Percentiles rank a stretch among this genome's conserved stretches.
Conservation (phyloP, 441 rosid genomes). For the Hura crepitans region DNA sequence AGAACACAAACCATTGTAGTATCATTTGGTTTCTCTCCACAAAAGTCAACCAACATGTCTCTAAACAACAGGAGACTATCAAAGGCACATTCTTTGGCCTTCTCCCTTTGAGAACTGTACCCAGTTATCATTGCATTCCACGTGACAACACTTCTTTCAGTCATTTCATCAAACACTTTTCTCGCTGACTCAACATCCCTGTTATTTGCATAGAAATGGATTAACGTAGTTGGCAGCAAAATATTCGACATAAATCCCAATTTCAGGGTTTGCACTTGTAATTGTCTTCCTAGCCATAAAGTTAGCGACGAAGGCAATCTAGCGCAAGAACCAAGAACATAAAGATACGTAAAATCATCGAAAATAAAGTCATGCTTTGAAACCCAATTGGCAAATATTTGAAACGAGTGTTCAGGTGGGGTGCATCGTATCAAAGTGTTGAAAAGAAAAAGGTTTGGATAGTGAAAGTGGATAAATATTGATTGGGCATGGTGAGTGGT, state of each 20-base stretch:
- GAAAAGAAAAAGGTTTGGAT: conserved; percentile 48
- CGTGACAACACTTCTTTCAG: conserved; percentile 17
- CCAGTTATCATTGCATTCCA: conserved; percentile 26
- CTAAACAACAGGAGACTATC: conserved; percentile 18
- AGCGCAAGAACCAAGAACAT: conserved; percentile 60
- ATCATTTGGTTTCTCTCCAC: conserved; percentile 26
- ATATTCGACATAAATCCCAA: conserved; percentile 37
- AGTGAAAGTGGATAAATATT: conserved; percentile 30
- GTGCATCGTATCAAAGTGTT: conserved; percentile 54
- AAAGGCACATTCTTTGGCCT: conserved; percentile 34
- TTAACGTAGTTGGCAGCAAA: conserved; percentile 47
- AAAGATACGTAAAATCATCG: conserved; percentile 48
- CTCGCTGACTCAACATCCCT: conserved; percentile 36
- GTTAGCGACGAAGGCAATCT: conserved; percentile 34
- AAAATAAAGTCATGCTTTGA: conserved; percentile 30
- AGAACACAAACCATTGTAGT: conserved; percentile 22
- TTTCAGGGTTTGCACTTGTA: conserved; percentile 37
- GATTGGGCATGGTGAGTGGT: conserved; percentile 38
- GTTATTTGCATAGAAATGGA: conserved; percentile 48
- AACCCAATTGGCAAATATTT: conserved; percentile 41
- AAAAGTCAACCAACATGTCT: conserved; percentile 17
- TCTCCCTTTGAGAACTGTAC: conserved; percentile 15
- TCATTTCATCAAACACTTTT: conserved; percentile 26
- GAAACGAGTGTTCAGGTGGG: conserved; percentile 40
- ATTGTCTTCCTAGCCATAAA: conserved; percentile 39